These are phyloP conservation scores for Apiospora marii DNA, from an alignment of 2,329 filamentous ascomycete genomes.

Conservation along the genomic window DNA sequence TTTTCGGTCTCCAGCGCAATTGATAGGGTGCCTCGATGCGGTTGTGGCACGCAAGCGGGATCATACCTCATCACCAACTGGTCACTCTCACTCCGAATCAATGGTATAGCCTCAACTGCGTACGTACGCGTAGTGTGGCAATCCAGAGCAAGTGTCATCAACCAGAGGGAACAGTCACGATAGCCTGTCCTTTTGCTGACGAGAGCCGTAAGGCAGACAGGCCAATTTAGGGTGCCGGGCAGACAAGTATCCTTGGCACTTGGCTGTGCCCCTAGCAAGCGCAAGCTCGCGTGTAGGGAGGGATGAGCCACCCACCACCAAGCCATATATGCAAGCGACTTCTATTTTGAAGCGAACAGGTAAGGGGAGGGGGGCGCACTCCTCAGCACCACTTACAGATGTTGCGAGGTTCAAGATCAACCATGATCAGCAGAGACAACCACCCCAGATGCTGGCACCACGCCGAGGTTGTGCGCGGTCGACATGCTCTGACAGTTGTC, in stretches of 20 bases:
- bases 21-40: constrained; percentile 7
- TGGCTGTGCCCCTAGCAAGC: constrained; percentile 1
- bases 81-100: not conserved
- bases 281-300: constrained; percentile 15
- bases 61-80: constrained; percentile 14
- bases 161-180: not conserved
- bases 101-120: constrained; percentile 13
- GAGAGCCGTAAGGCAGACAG: not conserved
- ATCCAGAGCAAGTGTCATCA: not conserved
- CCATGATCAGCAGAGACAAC: not conserved
- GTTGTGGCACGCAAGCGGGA: constrained; percentile 5
- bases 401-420: not conserved
- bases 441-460: not conserved
- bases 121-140: constrained; percentile 6
- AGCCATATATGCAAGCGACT: constrained; percentile 11
- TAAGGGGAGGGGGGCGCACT: not conserved
- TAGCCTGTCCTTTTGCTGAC: constrained; percentile 3
- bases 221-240: not conserved
- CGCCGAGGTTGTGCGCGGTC: not conserved
- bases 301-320: constrained; percentile 1
- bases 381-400: not conserved
- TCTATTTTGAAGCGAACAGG: constrained; percentile 7
- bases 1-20: not conserved
- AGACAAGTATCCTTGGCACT: constrained; percentile 1
- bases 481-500: not conserved